Evolutionary conservation across 2,329 filamentous ascomycete species (phyloP), one percentile per base, ranked within the genome.

Genomic region (Claviceps cyperi): DNA sequence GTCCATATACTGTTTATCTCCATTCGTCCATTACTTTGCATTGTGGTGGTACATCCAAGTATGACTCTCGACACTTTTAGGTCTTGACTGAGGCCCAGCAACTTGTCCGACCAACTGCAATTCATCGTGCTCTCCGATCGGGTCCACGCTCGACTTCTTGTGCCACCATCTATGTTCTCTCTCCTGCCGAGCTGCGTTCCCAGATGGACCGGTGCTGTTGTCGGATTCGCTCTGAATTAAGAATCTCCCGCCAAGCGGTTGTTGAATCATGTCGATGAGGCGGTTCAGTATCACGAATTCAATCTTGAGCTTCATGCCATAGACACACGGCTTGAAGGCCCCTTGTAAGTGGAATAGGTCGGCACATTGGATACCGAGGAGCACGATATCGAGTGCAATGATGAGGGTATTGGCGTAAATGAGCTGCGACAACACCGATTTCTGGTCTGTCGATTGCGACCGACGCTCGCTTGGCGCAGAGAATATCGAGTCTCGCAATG

Each of bases 331-430:
- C 51, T 68, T 68, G 57, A 64, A 69, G 5, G 63, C 58, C 0
- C 63, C 66, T 51, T 68, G 66, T 17, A 67, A 49, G 35, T 64
- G 56, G 53, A 66, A 68, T 4, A 64, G 58, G 28, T 66, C 51
- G 41, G 64, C 58, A 54, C 62, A 68, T 50, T 69, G 63, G 35
- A 69, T 62, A 2, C 54, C 62, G 2, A 69, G 55, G 14, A 69
- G 62, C n/a, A 66, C 60, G 8, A 73, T 52, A 54, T 75, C 71
- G 54, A 75, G 66, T 2, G 66, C 50, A 22, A 75, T 66, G 41
- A 75, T 69, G n/a, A 69, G 49, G 1, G 68, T 56, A 52, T 75
- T 74, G 50, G 73, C 67, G 24, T 63, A 65, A 24, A 74, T 62
- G 4, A 75, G 62, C 53, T 73, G 70, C 52, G 62, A 51, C 1